Evolutionary conservation across 768 basidiomycete genomes (phyloP).

Genomic region (Amanita polypyramis): DNA sequence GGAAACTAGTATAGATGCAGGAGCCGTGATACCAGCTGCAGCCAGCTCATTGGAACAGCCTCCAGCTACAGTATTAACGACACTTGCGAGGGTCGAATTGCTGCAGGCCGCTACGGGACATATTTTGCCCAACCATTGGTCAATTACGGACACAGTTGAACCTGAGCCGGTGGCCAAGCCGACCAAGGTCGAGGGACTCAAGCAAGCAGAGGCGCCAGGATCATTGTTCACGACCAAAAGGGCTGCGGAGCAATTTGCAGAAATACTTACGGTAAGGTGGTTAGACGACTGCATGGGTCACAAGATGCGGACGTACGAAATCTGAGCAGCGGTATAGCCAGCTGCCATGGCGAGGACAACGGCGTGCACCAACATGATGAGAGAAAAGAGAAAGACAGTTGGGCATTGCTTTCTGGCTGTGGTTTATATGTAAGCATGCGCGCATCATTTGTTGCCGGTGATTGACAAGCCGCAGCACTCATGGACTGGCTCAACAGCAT

Average conservation of each 20-base stretch:
- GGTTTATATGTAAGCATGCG: not conserved
- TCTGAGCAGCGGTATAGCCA: slow-evolving; percentile 31
- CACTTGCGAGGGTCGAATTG: slow-evolving; percentile 44
- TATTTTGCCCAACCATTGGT: slow-evolving; percentile 4
- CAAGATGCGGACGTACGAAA: slow-evolving; percentile 21
- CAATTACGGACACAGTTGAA: not conserved
- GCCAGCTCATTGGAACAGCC: slow-evolving; percentile 33
- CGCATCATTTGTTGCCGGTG: not conserved
- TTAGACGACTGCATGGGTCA: not conserved
- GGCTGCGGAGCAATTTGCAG: slow-evolving; percentile 36
- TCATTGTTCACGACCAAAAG: slow-evolving; percentile 33
- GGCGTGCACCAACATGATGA: slow-evolving; percentile 10
- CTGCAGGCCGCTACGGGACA: slow-evolving; percentile 30
- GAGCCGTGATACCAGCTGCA: slow-evolving; percentile 16
- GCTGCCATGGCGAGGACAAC: slow-evolving; percentile 18
- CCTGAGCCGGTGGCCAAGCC: slow-evolving; percentile 3
- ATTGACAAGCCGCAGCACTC: not conserved
- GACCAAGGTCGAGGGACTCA: slow-evolving; percentile 34
- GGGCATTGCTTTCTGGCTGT: not conserved
- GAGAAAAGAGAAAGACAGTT: slow-evolving; percentile 11
- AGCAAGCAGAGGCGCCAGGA: slow-evolving; percentile 35
- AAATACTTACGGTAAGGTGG: slow-evolving; percentile 23
- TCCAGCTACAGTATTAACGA: slow-evolving; percentile 42
- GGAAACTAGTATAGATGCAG: slow-evolving; percentile 18
- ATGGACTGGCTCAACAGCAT: slow-evolving; percentile 17